Conservation (phyloP, 305 asterid species). For the Fraxinus albicans region DNA sequence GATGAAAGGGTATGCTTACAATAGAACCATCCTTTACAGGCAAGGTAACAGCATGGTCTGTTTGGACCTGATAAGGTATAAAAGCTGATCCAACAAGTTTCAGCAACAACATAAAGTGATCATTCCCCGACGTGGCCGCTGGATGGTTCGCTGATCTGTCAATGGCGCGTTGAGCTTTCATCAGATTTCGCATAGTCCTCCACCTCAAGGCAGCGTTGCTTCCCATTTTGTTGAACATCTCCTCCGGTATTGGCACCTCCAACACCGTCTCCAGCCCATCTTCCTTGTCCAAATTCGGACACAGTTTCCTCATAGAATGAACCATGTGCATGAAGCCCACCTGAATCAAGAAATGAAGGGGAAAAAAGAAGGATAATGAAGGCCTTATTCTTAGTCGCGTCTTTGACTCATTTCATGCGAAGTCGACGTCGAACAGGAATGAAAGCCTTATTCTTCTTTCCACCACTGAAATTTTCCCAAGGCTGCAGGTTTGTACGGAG, state of each 20-base stretch:
- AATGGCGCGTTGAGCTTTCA: constrained; percentile 38
- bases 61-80: constrained; percentile 67
- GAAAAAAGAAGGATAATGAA: constrained; percentile 7
- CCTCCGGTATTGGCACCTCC: constrained; percentile 93
- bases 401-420: background rate
- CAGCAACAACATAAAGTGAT: constrained; percentile 54
- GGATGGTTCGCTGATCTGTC: constrained; percentile 31
- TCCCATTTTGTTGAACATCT: constrained; percentile 81
- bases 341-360: background rate
- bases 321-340: constrained; percentile 19
- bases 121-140: constrained; percentile 50
- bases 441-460: background rate
- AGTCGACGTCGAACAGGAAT: background rate
- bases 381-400: constrained; percentile 19
- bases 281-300: constrained; percentile 79
- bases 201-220: constrained; percentile 67
- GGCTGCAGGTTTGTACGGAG: background rate
- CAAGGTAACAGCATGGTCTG: constrained; percentile 54
- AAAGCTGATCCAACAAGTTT: constrained; percentile 79
- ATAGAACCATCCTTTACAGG: constrained; percentile 74
- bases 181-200: constrained; percentile 66
- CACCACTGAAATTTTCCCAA: background rate
- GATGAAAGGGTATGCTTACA: constrained; percentile 37
- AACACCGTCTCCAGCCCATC: constrained; percentile 85
- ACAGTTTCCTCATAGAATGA: constrained; percentile 61